Evolutionary conservation across 225 moss, liverwort and hornwort species (phyloP), one percentile per base, ranked within the genome.

Genomic region (Rhytidiadelphus loreus): DNA sequence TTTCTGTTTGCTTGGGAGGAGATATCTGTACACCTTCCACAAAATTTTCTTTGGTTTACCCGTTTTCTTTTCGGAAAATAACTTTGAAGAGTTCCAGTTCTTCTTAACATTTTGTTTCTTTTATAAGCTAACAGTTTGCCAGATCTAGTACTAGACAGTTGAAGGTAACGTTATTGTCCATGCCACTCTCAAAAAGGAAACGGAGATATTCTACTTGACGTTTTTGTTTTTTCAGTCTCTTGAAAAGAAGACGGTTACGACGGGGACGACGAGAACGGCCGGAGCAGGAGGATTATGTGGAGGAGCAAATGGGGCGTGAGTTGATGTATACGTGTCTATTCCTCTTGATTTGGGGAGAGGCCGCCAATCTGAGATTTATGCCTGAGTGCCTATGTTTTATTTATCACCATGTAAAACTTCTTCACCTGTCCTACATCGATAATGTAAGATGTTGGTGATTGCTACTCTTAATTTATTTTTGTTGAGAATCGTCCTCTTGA

Each of bases 331-430:
- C 95, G 89, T 96, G 96, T 81, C 87, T 98, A 55, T 98, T 95
- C 88, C 94, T 98, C 86, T 92, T 98, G 62, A 98, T 98, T 55
- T 98, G 98, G 98, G 98, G 97, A 88, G 98, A 98, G 91, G 97
- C 98, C 79, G 98, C 95, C 77, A 98, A 97, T 83, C 78, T 98
- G 87, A 93, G 98, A 64, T 98, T 98, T 88, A 97, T 98, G 98
- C 98, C 98, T 1, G 98, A 98, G 92, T 98, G 98, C 87, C 97
- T 98, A 28, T 97, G 97, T 88, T 98, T 91, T 90, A 96, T 98
- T 80, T 98, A 95, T 86, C 97, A 98, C 93, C 91, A 96, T 90
- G 98, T 97, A 92, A 94, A 35, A 48, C 25, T 79, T 86, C 89
- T 81, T 32, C 83, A 87, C 91, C 88, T 88, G 29, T 68, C 56